phyloP scores from a whole-genome alignment of 2,329 filamentous ascomycete species.

The Byssochlamys sp. region DNA sequence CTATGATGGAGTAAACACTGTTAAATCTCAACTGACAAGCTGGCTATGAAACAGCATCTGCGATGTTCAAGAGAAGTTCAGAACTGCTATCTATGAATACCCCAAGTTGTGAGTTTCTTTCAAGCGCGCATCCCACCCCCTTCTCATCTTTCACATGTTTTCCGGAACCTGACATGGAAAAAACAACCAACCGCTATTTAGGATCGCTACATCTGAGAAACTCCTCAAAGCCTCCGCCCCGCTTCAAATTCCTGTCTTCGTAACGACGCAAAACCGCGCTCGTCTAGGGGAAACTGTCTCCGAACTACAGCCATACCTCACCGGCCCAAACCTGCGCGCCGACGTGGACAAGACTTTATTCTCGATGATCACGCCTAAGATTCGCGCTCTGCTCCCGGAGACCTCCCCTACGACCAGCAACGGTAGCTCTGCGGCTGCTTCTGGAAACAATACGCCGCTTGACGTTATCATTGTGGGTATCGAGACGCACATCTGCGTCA shows the following conservation, averaged over 20 bases:
- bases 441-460: constrained; percentile 20
- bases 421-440: not conserved
- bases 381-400: constrained; percentile 37
- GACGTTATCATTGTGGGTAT: constrained; percentile 78
- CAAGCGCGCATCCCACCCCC: no score
- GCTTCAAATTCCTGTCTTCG: constrained; percentile 62
- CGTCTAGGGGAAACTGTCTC: constrained; percentile 72
- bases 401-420: constrained; percentile 16
- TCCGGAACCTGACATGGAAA: no score
- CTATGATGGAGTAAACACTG: not conserved
- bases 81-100: constrained; percentile 72
- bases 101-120: constrained; percentile 56
- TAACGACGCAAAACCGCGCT: constrained; percentile 73
- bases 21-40: not conserved
- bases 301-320: constrained; percentile 53
- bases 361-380: constrained; percentile 69
- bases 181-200: constrained; percentile 19
- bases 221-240: constrained; percentile 50
- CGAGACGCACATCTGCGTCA: constrained; percentile 87
- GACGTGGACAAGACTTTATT: constrained; percentile 80
- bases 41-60: constrained; percentile 57
- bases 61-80: constrained; percentile 90
- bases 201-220: constrained; percentile 58
- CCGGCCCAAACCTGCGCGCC: constrained; percentile 38
- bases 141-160: not conserved